These are phyloP conservation scores for Scheffersomyces segobiensis DNA, from an alignment of 1,139 yeast genomes.

Conservation along the genomic window DNA sequence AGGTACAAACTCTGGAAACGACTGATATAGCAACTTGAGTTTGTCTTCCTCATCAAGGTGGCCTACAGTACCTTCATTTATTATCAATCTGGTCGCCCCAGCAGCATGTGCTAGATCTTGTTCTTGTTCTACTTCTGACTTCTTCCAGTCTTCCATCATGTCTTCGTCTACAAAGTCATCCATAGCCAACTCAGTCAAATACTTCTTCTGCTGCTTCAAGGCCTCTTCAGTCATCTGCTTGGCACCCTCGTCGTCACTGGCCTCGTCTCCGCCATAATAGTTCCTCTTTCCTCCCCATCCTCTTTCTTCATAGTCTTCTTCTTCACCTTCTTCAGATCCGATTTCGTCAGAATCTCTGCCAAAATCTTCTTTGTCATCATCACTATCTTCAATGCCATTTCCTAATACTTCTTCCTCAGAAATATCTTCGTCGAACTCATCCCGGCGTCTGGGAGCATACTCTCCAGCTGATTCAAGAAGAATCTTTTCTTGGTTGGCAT, in stretches of 20 bases:
- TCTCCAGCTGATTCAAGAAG: conserved; percentile 60
- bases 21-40: conserved; percentile 49
- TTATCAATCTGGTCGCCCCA: conserved; percentile 19
- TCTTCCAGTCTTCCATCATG: conserved; percentile 69
- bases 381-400: conserved; percentile 23
- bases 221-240: conserved; percentile 88
- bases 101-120: conserved; percentile 19
- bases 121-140: conserved; percentile 36
- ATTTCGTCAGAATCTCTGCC: conserved; percentile 37
- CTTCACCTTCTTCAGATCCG: conserved; percentile 37
- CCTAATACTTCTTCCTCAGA: conserved; percentile 55
- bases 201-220: conserved; percentile 80
- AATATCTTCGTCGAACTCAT: conserved; percentile 35
- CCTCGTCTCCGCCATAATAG: conserved; percentile 83
- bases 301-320: conserved; percentile 49
- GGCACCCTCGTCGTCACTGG: conserved; percentile 72
- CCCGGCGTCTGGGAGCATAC: conserved; percentile 26
- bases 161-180: conserved; percentile 87
- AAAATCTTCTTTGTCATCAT: conserved; percentile 27
- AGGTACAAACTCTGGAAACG: conserved; percentile 85
- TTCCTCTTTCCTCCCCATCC: conserved; percentile 84
- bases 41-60: conserved; percentile 45
- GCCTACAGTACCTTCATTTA: conserved; percentile 28
- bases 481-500: conserved; percentile 63
- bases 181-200: conserved; percentile 74